A percentile compares a stretch with the other conserved stretches of the same genome.
phyloP scores from a whole-genome alignment of 768 basidiomycete genomes.

The Coprinopsis marcescibilis region DNA sequence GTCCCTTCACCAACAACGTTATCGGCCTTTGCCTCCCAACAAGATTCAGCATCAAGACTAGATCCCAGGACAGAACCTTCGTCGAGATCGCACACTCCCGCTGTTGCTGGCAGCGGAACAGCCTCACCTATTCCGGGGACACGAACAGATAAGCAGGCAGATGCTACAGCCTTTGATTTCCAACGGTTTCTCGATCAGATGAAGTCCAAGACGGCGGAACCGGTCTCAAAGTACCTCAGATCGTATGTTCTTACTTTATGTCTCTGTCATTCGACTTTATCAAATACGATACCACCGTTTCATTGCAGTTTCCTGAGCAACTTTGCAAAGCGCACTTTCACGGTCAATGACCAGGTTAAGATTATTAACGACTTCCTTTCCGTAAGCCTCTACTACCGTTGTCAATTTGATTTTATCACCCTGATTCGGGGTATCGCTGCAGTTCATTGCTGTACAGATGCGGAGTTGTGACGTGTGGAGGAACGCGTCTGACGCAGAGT shows the following conservation, averaged over 20 bases:
- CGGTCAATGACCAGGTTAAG: conserved; percentile 90
- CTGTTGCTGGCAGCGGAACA: conserved; percentile 19
- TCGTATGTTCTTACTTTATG: conserved; percentile 56
- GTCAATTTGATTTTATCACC: conserved; percentile 9
- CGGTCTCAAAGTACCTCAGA: conserved; percentile 90
- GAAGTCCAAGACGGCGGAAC: conserved; percentile 81
- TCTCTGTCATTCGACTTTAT: neutral
- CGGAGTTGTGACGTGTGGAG: conserved; percentile 78
- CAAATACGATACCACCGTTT: neutral
- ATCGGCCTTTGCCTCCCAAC: conserved; percentile 50
- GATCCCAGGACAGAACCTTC: conserved; percentile 9
- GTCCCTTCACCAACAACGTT: conserved; percentile 53
- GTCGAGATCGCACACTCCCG: conserved; percentile 19
- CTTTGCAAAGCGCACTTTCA: conserved; percentile 87
- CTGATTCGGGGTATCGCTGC: conserved; percentile 2
- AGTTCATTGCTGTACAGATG: conserved; percentile 94
- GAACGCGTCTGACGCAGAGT: conserved; percentile 70
- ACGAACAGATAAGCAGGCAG: conserved; percentile 21
- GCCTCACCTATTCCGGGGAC: conserved; percentile 23
- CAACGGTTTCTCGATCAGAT: conserved; percentile 94
- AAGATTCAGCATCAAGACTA: conserved; percentile 20
- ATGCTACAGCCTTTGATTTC: conserved; percentile 80
- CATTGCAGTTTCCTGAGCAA: conserved; percentile 79
- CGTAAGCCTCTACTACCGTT: conserved; percentile 37
- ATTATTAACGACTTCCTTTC: conserved; percentile 90